These are phyloP conservation scores for Eucalyptus paniculata DNA, from an alignment of 345 rosid genomes.

Conservation along the genomic window DNA sequence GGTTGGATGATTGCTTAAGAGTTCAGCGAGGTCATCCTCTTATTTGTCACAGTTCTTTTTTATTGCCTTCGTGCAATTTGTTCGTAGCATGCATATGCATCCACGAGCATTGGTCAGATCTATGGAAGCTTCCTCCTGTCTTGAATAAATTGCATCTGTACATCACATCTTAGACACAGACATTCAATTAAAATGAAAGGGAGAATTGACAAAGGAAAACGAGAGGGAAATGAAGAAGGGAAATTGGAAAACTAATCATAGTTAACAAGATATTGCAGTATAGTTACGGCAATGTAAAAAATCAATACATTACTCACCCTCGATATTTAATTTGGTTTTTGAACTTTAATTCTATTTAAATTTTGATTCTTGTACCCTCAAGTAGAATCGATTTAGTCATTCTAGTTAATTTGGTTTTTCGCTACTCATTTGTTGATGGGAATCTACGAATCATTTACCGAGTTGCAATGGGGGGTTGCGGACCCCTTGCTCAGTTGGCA, in stretches of 20 bases:
- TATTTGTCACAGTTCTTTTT: neutral
- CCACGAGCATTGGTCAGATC: neutral
- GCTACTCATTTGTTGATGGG: neutral
- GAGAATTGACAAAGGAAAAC: no score
- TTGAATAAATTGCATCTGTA: neutral
- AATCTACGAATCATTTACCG: neutral
- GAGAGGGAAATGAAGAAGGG: no score
- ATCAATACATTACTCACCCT: neutral
- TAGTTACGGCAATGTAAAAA: neutral
- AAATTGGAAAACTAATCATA: neutral
- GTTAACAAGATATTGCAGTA: neutral
- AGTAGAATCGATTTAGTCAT: neutral
- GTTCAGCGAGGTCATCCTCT: neutral
- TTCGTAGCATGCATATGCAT: neutral
- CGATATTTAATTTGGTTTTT: neutral
- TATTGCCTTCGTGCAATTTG: neutral
- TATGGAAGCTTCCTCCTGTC: neutral
- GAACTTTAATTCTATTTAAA: neutral
- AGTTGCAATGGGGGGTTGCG: neutral
- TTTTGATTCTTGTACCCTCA: neutral
- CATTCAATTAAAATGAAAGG: neutral
- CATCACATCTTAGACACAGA: neutral
- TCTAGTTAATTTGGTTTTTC: neutral
- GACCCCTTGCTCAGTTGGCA: neutral
- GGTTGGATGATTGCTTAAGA: neutral